Evolutionary conservation across 306 rosid species (phyloP).

Genomic region (Fagus crenata): DNA sequence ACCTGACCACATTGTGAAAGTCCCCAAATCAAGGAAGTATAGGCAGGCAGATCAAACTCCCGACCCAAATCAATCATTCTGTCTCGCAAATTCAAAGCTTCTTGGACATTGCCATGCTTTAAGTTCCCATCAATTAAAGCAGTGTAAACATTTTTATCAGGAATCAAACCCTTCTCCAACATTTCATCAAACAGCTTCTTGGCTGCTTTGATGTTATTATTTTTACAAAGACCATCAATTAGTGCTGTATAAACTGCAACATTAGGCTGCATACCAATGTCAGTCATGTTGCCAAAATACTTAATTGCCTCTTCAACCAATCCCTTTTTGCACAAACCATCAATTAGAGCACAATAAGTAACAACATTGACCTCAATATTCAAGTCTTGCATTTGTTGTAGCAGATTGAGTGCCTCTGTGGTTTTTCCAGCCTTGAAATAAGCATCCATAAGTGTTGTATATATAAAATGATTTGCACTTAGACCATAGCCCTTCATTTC

Average conservation of each 20-base stretch:
- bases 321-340: slow-evolving; percentile 89
- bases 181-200: slow-evolving; percentile 73
- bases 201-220: slow-evolving; percentile 57
- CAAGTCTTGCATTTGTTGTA: slow-evolving; percentile 67
- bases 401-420: slow-evolving; percentile 54
- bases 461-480: slow-evolving; percentile 60
- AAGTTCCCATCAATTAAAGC: slow-evolving; percentile 83
- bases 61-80: slow-evolving; percentile 75
- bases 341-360: slow-evolving; percentile 75
- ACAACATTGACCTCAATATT: slow-evolving; percentile 64
- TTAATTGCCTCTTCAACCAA: slow-evolving; percentile 60
- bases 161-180: slow-evolving; percentile 70
- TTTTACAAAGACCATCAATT: slow-evolving; percentile 84
- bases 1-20: slow-evolving; percentile 61
- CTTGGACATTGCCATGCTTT: slow-evolving; percentile 73
- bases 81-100: slow-evolving; percentile 59
- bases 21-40: slow-evolving; percentile 86
- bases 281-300: slow-evolving; percentile 59
- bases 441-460: slow-evolving; percentile 77
- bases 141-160: slow-evolving; percentile 77
- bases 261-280: slow-evolving; percentile 69
- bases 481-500: slow-evolving; percentile 66
- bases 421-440: slow-evolving; percentile 76
- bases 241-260: slow-evolving; percentile 75
- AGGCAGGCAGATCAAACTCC: slow-evolving; percentile 71